A percentile compares a stretch with the other conserved stretches of the same genome.
phyloP scores from a whole-genome alignment of 2,329 filamentous ascomycete genomes.

The Gaeumannomyces tritici region DNA sequence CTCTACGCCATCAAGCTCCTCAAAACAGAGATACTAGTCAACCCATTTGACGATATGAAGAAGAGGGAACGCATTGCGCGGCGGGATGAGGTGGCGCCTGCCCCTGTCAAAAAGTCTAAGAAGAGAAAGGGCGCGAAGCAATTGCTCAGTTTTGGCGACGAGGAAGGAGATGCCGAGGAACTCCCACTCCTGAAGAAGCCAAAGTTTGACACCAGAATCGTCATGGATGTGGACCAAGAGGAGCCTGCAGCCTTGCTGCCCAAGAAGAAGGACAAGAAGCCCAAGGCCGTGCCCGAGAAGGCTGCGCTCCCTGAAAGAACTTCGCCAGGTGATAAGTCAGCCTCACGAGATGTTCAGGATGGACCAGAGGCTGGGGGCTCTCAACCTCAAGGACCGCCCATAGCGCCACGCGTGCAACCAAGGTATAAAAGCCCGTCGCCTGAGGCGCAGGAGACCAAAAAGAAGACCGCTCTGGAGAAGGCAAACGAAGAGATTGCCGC shows the following conservation, averaged over 20 bases:
- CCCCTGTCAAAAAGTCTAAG: conserved; percentile 46
- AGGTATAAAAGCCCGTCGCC: conserved; percentile 16
- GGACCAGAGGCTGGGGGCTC: not conserved
- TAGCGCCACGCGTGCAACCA: conserved; percentile 1
- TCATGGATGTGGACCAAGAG: conserved; percentile 46
- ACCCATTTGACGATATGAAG: conserved; percentile 75
- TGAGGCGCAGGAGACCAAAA: conserved; percentile 21
- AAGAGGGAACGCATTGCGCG: conserved; percentile 52
- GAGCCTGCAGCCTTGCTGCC: conserved; percentile 11
- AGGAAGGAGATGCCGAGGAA: conserved; percentile 49
- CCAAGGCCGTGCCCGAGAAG: conserved; percentile 18
- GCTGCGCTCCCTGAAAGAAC: conserved; percentile 10
- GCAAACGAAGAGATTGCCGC: conserved; percentile 76
- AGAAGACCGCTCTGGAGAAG: conserved; percentile 49
- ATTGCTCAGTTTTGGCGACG: conserved; percentile 68
- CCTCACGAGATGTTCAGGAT: not conserved
- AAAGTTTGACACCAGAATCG: conserved; percentile 70
- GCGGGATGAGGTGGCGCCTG: conserved; percentile 31
- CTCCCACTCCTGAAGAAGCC: conserved; percentile 60
- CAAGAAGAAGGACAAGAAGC: conserved; percentile 15
- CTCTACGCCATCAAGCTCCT: conserved; percentile 77
- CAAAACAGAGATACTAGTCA: conserved; percentile 64
- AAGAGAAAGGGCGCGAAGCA: conserved; percentile 71
- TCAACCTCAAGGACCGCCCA: not conserved
- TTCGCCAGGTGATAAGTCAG: not conserved